Conservation (phyloP, 2,329 filamentous ascomycete species). For the Huntiella abstrusa region DNA sequence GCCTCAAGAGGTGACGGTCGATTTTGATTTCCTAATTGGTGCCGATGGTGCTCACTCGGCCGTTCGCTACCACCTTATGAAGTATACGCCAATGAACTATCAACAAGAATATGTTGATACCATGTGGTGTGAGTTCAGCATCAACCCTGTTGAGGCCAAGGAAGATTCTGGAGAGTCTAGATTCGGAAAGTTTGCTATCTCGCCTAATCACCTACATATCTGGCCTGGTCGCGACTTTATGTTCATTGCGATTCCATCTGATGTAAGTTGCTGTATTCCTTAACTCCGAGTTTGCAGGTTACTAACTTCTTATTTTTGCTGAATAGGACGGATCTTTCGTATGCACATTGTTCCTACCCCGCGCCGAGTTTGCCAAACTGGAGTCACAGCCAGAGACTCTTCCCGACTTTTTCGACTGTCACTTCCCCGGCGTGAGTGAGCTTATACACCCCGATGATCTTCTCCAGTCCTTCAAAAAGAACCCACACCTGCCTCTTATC, state of each 20-base stretch:
- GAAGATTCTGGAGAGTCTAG: constrained; percentile 16
- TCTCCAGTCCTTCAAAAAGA: constrained; percentile 53
- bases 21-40: constrained; percentile 86
- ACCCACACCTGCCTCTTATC: constrained; percentile 83
- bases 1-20: constrained; percentile 56
- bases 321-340: constrained; percentile 72
- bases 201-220: constrained; percentile 87
- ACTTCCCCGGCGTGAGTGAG: constrained; percentile 73
- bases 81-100: constrained; percentile 78
- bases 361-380: constrained; percentile 46
- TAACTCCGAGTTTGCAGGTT: not conserved
- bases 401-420: constrained; percentile 54
- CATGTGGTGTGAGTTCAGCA: constrained; percentile 89
- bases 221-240: constrained; percentile 90
- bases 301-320: not conserved
- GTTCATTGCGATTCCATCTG: constrained; percentile 89
- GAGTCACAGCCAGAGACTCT: constrained; percentile 42
- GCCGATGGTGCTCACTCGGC: constrained; percentile 91
- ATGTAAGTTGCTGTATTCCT: constrained; percentile 22
- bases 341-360: constrained; percentile 78
- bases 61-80: constrained; percentile 87
- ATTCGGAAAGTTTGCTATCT: constrained; percentile 48
- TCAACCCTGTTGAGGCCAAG: constrained; percentile 36
- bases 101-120: constrained; percentile 91
- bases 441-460: constrained; percentile 52